Conservation (phyloP, 179 eudicot species). For the Camellia oleifera region DNA sequence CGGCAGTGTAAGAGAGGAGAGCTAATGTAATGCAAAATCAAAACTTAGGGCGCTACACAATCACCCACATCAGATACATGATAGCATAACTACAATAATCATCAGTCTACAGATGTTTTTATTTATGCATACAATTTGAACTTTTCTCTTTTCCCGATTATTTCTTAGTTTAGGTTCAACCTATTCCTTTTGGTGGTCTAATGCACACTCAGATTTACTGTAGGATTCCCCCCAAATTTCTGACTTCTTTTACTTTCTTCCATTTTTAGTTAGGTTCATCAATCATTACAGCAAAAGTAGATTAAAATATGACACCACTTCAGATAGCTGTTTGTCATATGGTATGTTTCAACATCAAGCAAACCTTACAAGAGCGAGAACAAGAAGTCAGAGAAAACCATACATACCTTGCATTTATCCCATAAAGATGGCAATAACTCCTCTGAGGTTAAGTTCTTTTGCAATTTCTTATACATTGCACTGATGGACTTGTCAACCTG, state of each 20-base stretch:
- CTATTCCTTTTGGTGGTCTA: not conserved
- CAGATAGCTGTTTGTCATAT: not conserved
- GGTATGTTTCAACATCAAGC: not conserved
- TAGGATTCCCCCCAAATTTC: no score
- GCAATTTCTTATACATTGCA: conserved; percentile 81
- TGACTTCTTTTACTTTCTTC: not conserved
- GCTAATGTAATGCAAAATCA: no score
- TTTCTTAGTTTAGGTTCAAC: not conserved
- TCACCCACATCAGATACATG: not conserved
- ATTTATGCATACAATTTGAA: no score
- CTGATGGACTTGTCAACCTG: conserved; percentile 87
- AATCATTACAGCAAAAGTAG: not conserved
- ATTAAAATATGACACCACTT: not conserved
- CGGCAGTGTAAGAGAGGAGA: no score
- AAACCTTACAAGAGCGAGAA: not conserved
- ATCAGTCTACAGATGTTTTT: no score
- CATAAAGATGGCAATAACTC: conserved; percentile 89
- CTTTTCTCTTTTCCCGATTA: not conserved
- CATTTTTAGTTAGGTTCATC: not conserved
- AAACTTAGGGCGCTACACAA: no score
- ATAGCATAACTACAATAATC: not conserved
- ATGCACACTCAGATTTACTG: not conserved
- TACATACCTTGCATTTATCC: conserved; percentile 96
- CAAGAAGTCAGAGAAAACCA: conserved; percentile 3
- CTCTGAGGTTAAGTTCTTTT: conserved; percentile 83